Evolutionary conservation across 2,329 filamentous ascomycete genomes (phyloP).

Genomic region (Aspergillus texensis): DNA sequence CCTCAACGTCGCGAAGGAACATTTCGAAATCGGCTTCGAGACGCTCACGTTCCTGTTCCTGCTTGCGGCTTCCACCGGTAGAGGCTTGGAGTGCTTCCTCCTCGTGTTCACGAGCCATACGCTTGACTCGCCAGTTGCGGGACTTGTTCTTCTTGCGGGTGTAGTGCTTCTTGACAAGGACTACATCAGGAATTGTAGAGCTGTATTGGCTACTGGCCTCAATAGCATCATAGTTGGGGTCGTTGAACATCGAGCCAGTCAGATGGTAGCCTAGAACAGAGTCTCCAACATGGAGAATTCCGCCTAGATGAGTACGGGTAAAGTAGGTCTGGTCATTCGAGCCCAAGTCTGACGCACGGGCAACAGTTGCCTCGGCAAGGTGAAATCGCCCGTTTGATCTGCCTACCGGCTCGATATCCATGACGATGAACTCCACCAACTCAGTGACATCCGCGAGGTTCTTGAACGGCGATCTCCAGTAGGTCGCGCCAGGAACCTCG

Average conservation of each 20-base stretch:
- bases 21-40: conserved; percentile 94
- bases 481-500: conserved; percentile 78
- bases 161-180: conserved; percentile 97
- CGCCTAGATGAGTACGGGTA: conserved; percentile 85
- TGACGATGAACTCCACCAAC: conserved; percentile 87
- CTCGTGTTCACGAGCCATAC: conserved; percentile 86
- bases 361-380: conserved; percentile 85
- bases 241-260: conserved; percentile 90
- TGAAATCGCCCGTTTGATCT: conserved; percentile 77
- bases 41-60: conserved; percentile 77
- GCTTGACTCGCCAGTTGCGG: conserved; percentile 92
- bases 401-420: conserved; percentile 86
- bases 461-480: conserved; percentile 88
- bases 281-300: conserved; percentile 83
- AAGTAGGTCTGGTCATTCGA: conserved; percentile 86
- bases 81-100: conserved; percentile 60
- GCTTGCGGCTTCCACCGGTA: conserved; percentile 19
- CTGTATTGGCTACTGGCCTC: conserved; percentile 76
- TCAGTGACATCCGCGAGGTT: conserved; percentile 82
- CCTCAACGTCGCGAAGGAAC: conserved; percentile 96
- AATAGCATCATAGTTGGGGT: conserved; percentile 77
- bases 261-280: conserved; percentile 94
- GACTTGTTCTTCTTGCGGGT: conserved; percentile 78
- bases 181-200: conserved; percentile 82
- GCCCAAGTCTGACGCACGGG: conserved; percentile 82